phyloP scores from a whole-genome alignment of 306 rosid species.

The Quercus glauca region DNA sequence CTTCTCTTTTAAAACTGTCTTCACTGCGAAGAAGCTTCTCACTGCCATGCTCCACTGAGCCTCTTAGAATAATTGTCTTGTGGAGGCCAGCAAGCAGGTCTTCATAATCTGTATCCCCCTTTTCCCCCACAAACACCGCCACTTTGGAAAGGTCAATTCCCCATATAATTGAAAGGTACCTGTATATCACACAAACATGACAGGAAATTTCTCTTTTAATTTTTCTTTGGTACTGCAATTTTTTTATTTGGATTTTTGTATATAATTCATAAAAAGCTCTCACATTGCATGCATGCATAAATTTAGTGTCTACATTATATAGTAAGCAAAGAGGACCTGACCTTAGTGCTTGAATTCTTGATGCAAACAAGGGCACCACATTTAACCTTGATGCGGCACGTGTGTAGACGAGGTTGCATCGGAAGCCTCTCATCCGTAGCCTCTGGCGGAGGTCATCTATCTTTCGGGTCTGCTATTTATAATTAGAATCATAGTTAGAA shows the following conservation, averaged over 20 bases:
- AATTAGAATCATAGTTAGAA: conserved; percentile 10
- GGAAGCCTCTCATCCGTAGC: conserved; percentile 79
- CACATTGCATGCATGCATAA: background rate
- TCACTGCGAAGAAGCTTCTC: conserved; percentile 55
- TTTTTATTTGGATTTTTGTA: background rate
- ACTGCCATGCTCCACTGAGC: conserved; percentile 58
- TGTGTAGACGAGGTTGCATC: conserved; percentile 69
- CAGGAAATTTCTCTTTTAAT: background rate
- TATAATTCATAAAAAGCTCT: background rate
- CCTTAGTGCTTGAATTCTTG: conserved; percentile 81
- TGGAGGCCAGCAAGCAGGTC: conserved; percentile 67
- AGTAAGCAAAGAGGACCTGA: conserved; percentile 19
- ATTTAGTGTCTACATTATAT: background rate
- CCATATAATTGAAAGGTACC: conserved; percentile 81
- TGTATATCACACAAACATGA: conserved; percentile 15
- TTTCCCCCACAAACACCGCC: conserved; percentile 61
- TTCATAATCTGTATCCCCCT: conserved; percentile 74
- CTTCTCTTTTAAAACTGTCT: conserved; percentile 55
- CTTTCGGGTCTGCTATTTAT: conserved; percentile 41
- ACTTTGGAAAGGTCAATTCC: conserved; percentile 73
- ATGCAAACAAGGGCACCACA: conserved; percentile 66
- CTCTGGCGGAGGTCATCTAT: conserved; percentile 58
- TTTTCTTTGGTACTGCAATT: background rate
- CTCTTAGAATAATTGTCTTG: conserved; percentile 56
- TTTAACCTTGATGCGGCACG: conserved; percentile 61